Evolutionary conservation across 495 filamentous ascomycete genomes (phyloP).

Genomic region (Aspergillus asperescens): DNA sequence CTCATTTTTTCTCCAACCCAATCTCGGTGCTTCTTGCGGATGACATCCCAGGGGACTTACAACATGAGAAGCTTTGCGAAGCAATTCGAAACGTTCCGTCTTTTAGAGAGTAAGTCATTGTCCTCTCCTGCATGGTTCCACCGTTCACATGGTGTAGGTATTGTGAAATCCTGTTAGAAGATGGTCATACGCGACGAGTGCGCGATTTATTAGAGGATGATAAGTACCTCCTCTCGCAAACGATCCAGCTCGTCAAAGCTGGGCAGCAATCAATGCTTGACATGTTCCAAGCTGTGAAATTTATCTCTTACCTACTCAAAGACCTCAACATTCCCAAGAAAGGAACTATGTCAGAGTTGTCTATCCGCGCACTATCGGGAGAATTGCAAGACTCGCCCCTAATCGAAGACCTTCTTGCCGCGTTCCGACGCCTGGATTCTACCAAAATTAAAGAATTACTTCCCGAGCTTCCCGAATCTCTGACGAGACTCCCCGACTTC

Average conservation of each 20-base stretch:
- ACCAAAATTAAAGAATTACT: slow-evolving; percentile 24
- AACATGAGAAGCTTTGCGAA: slow-evolving; percentile 58
- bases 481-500: slow-evolving; percentile 18
- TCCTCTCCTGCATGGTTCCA: neutral
- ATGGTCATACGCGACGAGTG: slow-evolving; percentile 35
- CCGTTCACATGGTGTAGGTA: slow-evolving; percentile 27
- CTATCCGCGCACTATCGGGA: slow-evolving; percentile 52
- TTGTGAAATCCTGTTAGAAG: slow-evolving; percentile 43
- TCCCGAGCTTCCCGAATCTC: slow-evolving; percentile 15
- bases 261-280: slow-evolving; percentile 40
- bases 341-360: slow-evolving; percentile 46
- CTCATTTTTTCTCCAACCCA: slow-evolving; percentile 88
- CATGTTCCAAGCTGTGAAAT: slow-evolving; percentile 42
- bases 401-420: slow-evolving; percentile 50
- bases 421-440: slow-evolving; percentile 48
- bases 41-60: slow-evolving; percentile 23
- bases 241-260: slow-evolving; percentile 26
- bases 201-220: slow-evolving; percentile 50
- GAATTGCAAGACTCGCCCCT: slow-evolving; percentile 47
- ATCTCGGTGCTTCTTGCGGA: slow-evolving; percentile 60
- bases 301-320: slow-evolving; percentile 42
- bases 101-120: slow-evolving; percentile 56
- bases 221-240: slow-evolving; percentile 35
- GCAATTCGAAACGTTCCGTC: slow-evolving; percentile 74
- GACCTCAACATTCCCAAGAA: slow-evolving; percentile 35